Base-by-base conservation (phyloP, 1,139 yeast species). In the Candida frijolesensis region DNA sequence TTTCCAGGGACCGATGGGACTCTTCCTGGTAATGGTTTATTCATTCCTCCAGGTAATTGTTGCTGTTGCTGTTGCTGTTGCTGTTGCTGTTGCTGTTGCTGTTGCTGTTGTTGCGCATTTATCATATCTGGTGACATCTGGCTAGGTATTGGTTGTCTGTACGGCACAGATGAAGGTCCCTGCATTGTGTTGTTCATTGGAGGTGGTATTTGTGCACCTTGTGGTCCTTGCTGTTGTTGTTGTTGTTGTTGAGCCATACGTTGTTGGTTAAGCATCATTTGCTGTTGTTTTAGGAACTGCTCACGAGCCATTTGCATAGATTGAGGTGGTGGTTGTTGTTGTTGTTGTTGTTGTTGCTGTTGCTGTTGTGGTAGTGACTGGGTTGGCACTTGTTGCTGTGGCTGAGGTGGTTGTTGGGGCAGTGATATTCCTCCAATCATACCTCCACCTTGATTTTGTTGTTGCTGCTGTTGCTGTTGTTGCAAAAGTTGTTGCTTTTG, bases 401-500 rank as follows among this genome's bases (percentile, higher is more conserved):
- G 42, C n/a, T 38, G 42, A n/a, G 4, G 40, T 18, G 27, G 71
- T 46, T 51, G 65, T 34, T 63, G 60, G 51, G 66, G 75, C 47
- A 61, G 74, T 51, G 64, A 71, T 39, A 64, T 32, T 32, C 38
- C 37, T 10, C 29, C 44, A n/a, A 37, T 38, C 10, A 33, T 71
- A 51, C 67, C 71, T 53, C 66, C 72, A 25, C 38, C 41, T 39
- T 41, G 47, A 41, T 40, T 42, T 47, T 58, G 70, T 46, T 56
- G 67, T 52, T 60, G 71, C 45, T 52, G 66, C 39, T 66, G 63
- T 51, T 66, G 76, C 45, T 60, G 72, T 51, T 66, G 72, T 39
- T 65, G 72, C 51, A 65, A 54, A 54, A 64, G 57, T 60, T 62
- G 79, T 60, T 65, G 83, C 59, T 68, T 59, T 51, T 72, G 78